Evolutionary conservation across 441 rosid genomes (phyloP).

Genomic region (Pelargonium australe): DNA sequence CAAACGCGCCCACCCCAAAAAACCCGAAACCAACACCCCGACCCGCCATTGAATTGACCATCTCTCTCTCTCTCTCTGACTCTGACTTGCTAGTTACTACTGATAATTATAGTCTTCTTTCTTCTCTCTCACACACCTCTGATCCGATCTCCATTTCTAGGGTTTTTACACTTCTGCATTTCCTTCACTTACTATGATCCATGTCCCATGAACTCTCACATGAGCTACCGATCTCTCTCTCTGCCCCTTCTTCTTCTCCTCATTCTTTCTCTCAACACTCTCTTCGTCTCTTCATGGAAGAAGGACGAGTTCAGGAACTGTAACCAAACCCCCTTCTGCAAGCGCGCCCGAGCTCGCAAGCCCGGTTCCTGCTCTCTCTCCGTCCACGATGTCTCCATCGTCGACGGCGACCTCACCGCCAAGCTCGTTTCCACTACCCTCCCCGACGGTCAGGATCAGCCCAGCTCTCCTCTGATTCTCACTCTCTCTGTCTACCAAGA

Average conservation of each 20-base stretch:
- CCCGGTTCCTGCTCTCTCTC: slow-evolving; percentile 54
- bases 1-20: too few species aligned
- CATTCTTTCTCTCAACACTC: slow-evolving; percentile 31
- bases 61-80: too few species aligned
- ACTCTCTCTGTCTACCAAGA: slow-evolving; percentile 61
- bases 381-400: slow-evolving; percentile 48
- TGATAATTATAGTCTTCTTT: too few species aligned
- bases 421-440: slow-evolving; percentile 34
- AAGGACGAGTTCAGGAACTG: slow-evolving; percentile 95
- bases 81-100: too few species aligned
- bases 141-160: neutral
- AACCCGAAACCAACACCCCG: too few species aligned
- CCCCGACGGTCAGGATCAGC: slow-evolving; percentile 28
- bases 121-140: too few species aligned
- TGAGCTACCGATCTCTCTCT: slow-evolving; percentile 23
- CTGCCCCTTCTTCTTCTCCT: slow-evolving; percentile 31
- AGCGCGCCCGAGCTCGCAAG: slow-evolving; percentile 69
- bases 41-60: too few species aligned
- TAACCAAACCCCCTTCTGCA: slow-evolving; percentile 94
- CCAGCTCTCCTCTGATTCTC: slow-evolving; percentile 53
- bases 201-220: slow-evolving; percentile 30
- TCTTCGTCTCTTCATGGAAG: slow-evolving; percentile 60
- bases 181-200: slow-evolving; percentile 15
- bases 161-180: neutral
- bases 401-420: slow-evolving; percentile 74